Percentiles rank a stretch among this genome's conserved stretches.
Evolutionary conservation across 331 rosid genomes (phyloP).

Genomic region (Stylosanthes scabra): DNA sequence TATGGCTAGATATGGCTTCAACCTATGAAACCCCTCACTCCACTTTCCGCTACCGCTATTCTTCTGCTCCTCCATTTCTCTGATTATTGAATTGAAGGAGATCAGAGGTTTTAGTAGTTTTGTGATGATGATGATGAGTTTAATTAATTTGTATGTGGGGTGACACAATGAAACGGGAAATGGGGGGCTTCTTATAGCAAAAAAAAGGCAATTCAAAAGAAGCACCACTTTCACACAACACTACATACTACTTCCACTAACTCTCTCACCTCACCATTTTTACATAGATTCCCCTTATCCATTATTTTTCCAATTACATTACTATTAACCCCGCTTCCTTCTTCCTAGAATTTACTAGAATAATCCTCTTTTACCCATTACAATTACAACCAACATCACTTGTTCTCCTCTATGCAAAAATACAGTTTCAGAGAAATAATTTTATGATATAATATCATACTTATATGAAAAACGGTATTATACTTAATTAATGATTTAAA

Average conservation of each 20-base stretch:
- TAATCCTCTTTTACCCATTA: slow-evolving; percentile 29
- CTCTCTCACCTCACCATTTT: slow-evolving; percentile 44
- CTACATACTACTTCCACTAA: slow-evolving; percentile 49
- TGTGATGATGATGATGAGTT: no score
- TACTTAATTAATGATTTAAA: no score
- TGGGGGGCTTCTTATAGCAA: slow-evolving; percentile 63
- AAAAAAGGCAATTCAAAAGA: slow-evolving; percentile 49
- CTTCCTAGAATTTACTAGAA: slow-evolving; percentile 46
- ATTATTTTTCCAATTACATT: slow-evolving; percentile 32
- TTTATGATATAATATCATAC: no score
- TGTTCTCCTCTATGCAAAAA: no score
- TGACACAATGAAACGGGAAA: slow-evolving; percentile 49
- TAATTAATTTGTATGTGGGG: slow-evolving; percentile 33
- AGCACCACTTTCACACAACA: slow-evolving; percentile 47
- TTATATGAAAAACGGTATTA: no score
- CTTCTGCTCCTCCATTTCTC: slow-evolving; percentile 51
- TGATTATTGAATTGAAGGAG: no score
- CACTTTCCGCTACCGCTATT: slow-evolving; percentile 34
- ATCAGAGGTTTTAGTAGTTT: no score
- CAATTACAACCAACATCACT: neutral
- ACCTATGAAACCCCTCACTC: slow-evolving; percentile 34
- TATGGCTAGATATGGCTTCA: slow-evolving; percentile 88
- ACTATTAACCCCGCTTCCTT: neutral
- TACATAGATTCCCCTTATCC: slow-evolving; percentile 68
- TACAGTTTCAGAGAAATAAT: no score